phyloP scores from a whole-genome alignment of 2,329 filamentous ascomycete genomes.

The Hysterium pulicare region DNA sequence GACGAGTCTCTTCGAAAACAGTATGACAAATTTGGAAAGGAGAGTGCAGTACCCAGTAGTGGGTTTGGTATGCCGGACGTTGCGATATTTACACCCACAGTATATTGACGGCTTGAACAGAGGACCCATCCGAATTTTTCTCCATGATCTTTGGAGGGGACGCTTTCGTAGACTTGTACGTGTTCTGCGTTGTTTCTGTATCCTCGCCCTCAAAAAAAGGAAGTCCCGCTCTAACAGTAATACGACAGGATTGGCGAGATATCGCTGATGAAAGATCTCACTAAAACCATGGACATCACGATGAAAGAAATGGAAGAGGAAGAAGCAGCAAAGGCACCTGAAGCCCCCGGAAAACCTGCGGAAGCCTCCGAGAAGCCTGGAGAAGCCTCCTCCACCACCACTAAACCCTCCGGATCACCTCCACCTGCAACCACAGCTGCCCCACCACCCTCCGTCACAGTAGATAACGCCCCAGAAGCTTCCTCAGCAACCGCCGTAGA shows the following conservation, averaged over 20 bases:
- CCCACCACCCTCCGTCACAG: constrained; percentile 36
- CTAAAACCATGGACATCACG: constrained; percentile 96
- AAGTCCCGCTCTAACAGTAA: not conserved
- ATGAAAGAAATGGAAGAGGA: constrained; percentile 76
- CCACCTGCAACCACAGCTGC: constrained; percentile 19
- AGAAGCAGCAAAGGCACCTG: constrained; percentile 53
- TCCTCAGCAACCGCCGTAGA: constrained; percentile 16
- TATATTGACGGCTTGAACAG: no score
- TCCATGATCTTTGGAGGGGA: constrained; percentile 97
- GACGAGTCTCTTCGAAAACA: constrained; percentile 81
- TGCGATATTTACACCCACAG: no score
- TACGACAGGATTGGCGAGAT: constrained; percentile 80
- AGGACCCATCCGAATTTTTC: constrained; percentile 96
- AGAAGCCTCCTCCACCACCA: constrained; percentile 41
- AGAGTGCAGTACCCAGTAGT: constrained; percentile 82
- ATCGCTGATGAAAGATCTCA: constrained; percentile 96
- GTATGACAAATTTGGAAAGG: constrained; percentile 97
- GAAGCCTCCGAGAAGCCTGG: constrained; percentile 43
- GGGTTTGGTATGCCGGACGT: constrained; percentile 67
- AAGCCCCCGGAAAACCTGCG: constrained; percentile 50
- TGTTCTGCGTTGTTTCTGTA: not conserved
- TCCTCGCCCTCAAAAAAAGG: constrained; percentile 6
- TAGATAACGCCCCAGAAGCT: constrained; percentile 43
- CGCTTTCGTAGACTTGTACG: constrained; percentile 78
- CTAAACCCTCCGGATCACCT: constrained; percentile 33